Percentiles rank a stretch among this genome's conserved stretches.
Evolutionary conservation across 352 stramenopile genomes (phyloP).

Genomic region (Pythium aphanidermatum): DNA sequence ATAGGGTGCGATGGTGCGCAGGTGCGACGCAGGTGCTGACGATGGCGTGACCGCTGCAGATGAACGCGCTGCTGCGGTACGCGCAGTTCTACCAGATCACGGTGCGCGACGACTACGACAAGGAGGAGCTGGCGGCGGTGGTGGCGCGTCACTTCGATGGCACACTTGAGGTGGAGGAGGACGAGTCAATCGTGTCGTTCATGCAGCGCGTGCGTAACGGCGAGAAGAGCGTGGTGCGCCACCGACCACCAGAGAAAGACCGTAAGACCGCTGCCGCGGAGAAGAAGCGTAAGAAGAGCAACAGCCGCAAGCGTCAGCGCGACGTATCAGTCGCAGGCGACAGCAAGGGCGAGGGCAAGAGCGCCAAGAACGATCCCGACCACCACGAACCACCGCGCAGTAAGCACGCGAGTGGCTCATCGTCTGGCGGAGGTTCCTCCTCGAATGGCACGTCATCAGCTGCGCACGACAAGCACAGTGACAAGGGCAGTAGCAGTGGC

Average conservation of each 20-base stretch:
- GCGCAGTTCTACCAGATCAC: slow-evolving; percentile 75
- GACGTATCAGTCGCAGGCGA: slow-evolving; percentile 25
- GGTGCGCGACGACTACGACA: slow-evolving; percentile 45
- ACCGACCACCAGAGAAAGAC: slow-evolving; percentile 52
- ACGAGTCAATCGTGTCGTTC: slow-evolving; percentile 84
- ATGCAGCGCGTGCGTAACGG: slow-evolving; percentile 81
- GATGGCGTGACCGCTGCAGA: slow-evolving; percentile 22
- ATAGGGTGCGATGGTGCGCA: neutral
- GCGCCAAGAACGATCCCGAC: neutral
- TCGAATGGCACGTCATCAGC: neutral
- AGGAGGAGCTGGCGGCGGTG: slow-evolving; percentile 69
- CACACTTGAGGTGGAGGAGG: slow-evolving; percentile 75
- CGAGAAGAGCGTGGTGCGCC: slow-evolving; percentile 53
- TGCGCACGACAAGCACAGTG: too few relatives aligned
- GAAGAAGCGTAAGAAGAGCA: slow-evolving; percentile 75
- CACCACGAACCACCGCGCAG: neutral
- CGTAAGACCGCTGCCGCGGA: slow-evolving; percentile 52
- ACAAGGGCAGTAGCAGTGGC: neutral
- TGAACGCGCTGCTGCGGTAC: slow-evolving; percentile 71
- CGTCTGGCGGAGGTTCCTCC: too few relatives aligned
- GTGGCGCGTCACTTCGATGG: slow-evolving; percentile 78
- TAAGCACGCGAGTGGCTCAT: too few relatives aligned
- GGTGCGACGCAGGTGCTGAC: neutral
- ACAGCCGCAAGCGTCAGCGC: slow-evolving; percentile 61
- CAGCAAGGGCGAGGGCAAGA: slow-evolving; percentile 4